phyloP scores from a whole-genome alignment of 2,329 filamentous ascomycete species.

The Capronia americana region DNA sequence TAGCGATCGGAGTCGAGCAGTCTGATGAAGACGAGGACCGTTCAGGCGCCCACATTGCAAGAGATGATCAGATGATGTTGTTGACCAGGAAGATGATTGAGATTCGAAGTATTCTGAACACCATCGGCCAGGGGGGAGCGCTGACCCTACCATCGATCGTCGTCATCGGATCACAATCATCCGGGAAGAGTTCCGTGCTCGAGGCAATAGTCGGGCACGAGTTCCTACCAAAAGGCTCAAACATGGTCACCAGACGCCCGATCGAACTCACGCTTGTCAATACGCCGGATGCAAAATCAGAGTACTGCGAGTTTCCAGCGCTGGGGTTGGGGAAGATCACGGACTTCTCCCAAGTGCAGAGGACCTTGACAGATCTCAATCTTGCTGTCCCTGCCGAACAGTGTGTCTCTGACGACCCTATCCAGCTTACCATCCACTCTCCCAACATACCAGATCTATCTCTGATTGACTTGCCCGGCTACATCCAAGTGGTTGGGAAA shows the following conservation, averaged over 20 bases:
- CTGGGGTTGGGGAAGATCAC: conserved; percentile 87
- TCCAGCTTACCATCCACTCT: conserved; percentile 93
- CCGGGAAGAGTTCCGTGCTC: conserved; percentile 94
- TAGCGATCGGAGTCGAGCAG: conserved; percentile 79
- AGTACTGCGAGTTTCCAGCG: conserved; percentile 96
- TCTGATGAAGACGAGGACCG: conserved; percentile 68
- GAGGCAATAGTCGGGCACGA: conserved; percentile 98
- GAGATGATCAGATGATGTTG: conserved; percentile 99
- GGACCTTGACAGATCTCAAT: conserved; percentile 93
- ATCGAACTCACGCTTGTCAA: conserved; percentile 97
- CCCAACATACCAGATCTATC: conserved; percentile 94
- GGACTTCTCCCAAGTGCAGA: conserved; percentile 90
- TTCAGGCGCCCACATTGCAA: conserved; percentile 69
- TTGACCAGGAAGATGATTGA: conserved; percentile 99
- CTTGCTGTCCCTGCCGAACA: conserved; percentile 87
- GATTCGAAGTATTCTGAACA: conserved; percentile 88
- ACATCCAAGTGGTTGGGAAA: conserved; percentile 92
- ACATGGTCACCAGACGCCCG: conserved; percentile 95
- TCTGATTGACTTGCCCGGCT: conserved; percentile 93
- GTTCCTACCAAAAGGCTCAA: conserved; percentile 95
- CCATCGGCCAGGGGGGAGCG: conserved; percentile 87
- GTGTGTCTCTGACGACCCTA: conserved; percentile 95
- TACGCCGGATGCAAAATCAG: conserved; percentile 81
- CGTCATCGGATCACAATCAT: conserved; percentile 98
- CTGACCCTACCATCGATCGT: conserved; percentile 94